phyloP scores from a whole-genome alignment of 768 basidiomycete species.

The Goffeauzyma gilvescens region DNA sequence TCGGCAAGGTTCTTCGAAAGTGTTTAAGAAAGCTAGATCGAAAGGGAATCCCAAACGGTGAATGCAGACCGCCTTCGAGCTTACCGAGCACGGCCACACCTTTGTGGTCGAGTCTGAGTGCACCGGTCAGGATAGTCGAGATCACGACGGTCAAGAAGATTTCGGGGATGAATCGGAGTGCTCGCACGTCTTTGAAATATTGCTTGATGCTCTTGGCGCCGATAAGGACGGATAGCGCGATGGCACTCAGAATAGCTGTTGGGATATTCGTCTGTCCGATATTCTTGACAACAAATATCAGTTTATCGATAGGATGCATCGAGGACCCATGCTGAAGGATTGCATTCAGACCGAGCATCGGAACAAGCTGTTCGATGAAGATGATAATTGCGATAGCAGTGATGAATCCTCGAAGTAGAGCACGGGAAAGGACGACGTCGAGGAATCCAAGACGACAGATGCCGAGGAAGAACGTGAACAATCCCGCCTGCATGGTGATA shows the following conservation, averaged over 20 bases:
- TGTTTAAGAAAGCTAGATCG: slow-evolving; percentile 43
- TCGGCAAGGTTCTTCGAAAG: slow-evolving; percentile 44
- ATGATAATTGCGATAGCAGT: slow-evolving; percentile 62
- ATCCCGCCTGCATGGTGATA: slow-evolving; percentile 68
- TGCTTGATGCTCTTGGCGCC: slow-evolving; percentile 37
- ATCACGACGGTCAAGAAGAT: slow-evolving; percentile 69
- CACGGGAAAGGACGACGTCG: slow-evolving; percentile 78
- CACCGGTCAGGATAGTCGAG: slow-evolving; percentile 57
- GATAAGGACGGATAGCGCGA: slow-evolving; percentile 49
- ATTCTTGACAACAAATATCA: slow-evolving; percentile 50
- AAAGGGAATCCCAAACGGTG: slow-evolving; percentile 56
- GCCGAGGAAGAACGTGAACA: slow-evolving; percentile 69
- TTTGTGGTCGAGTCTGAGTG: slow-evolving; percentile 52
- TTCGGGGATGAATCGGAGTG: slow-evolving; percentile 67
- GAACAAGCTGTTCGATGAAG: slow-evolving; percentile 57
- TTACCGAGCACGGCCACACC: slow-evolving; percentile 71
- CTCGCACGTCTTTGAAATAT: slow-evolving; percentile 32
- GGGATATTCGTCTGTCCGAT: slow-evolving; percentile 37
- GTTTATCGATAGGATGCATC: slow-evolving; percentile 36
- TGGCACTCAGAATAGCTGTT: slow-evolving; percentile 58
- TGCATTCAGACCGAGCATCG: slow-evolving; percentile 61
- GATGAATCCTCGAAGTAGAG: slow-evolving; percentile 70
- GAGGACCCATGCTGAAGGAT: slow-evolving; percentile 16
- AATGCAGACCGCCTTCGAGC: slow-evolving; percentile 41
- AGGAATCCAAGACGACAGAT: slow-evolving; percentile 78